These are phyloP conservation scores for Petrea volubilis DNA, from an alignment of 257 asterid genomes.

Conservation along the genomic window DNA sequence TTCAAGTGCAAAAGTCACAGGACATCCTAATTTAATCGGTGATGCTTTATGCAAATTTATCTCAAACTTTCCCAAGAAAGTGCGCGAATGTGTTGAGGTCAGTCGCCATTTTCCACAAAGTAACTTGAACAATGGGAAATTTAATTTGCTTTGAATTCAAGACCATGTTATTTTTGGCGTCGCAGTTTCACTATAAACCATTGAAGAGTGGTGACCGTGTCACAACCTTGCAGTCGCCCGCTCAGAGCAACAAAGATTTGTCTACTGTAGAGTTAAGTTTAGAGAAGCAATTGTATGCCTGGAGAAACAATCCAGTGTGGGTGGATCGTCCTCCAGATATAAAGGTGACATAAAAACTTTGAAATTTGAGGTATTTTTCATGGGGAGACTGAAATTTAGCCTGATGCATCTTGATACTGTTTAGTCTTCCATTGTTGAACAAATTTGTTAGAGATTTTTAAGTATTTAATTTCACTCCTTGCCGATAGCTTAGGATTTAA, in stretches of 20 bases:
- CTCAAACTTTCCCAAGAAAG: conserved; percentile 32
- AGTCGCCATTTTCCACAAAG: neutral
- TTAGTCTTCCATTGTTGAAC: neutral
- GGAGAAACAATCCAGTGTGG: conserved; percentile 85
- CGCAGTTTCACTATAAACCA: conserved; percentile 41
- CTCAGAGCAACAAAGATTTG: conserved; percentile 28
- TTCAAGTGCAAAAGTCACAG: conserved; percentile 15
- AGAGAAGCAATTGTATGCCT: conserved; percentile 68
- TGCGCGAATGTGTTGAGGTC: conserved; percentile 34
- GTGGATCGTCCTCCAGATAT: conserved; percentile 59
- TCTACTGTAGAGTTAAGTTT: conserved; percentile 41
- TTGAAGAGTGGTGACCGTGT: conserved; percentile 28
- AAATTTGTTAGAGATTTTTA: too few relatives aligned
- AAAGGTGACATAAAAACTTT: conserved; percentile 50
- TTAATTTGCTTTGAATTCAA: neutral
- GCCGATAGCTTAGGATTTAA: too few relatives aligned
- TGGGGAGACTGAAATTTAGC: neutral
- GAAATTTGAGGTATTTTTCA: neutral
- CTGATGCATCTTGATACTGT: neutral
- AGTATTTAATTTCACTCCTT: too few relatives aligned
- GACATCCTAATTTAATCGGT: conserved; percentile 26
- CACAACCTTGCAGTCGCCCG: conserved; percentile 18
- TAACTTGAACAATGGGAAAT: conserved; percentile 13
- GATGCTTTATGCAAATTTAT: conserved; percentile 25
- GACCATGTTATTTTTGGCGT: conserved; percentile 13